Conservation (phyloP, 1,284 basidiomycete genomes). For the Tilletia caries region DNA sequence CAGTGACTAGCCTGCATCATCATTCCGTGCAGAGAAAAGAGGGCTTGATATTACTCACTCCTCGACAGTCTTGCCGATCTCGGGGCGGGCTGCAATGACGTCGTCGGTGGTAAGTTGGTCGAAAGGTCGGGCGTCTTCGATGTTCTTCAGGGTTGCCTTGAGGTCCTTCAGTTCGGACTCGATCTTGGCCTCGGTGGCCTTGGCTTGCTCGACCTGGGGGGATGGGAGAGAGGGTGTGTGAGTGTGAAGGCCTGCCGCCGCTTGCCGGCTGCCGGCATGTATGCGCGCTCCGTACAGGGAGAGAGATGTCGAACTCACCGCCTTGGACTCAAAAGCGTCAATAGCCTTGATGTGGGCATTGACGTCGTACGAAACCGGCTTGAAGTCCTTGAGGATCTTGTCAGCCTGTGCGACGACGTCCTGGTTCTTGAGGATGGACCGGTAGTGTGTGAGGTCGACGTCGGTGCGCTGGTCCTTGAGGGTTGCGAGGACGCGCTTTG, state of each 20-base stretch:
- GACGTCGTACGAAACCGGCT: constrained; percentile 91
- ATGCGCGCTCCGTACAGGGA: no score
- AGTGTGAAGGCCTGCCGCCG: neutral
- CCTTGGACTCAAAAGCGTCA: constrained; percentile 93
- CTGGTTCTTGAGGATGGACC: constrained; percentile 78
- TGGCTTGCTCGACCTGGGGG: constrained; percentile 76
- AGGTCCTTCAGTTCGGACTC: constrained; percentile 88
- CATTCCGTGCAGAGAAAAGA: neutral
- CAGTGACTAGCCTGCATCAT: neutral
- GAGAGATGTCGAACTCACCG: no score
- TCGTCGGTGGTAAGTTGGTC: constrained; percentile 93
- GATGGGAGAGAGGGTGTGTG: neutral
- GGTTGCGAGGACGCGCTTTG: constrained; percentile 70
- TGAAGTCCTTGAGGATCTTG: constrained; percentile 69
- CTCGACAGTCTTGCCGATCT: constrained; percentile 86
- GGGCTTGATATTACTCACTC: constrained; percentile 58
- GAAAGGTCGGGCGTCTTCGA: constrained; percentile 94
- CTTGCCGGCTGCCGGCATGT: no score
- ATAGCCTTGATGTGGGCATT: constrained; percentile 87
- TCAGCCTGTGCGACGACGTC: constrained; percentile 87
- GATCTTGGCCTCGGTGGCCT: constrained; percentile 87
- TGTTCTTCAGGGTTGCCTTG: constrained; percentile 91
- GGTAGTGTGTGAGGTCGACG: constrained; percentile 85
- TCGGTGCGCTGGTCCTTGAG: constrained; percentile 73
- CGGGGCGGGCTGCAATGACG: constrained; percentile 86